Conservation (phyloP, 106 monocot genomes). For the Dioscorea alata region DNA sequence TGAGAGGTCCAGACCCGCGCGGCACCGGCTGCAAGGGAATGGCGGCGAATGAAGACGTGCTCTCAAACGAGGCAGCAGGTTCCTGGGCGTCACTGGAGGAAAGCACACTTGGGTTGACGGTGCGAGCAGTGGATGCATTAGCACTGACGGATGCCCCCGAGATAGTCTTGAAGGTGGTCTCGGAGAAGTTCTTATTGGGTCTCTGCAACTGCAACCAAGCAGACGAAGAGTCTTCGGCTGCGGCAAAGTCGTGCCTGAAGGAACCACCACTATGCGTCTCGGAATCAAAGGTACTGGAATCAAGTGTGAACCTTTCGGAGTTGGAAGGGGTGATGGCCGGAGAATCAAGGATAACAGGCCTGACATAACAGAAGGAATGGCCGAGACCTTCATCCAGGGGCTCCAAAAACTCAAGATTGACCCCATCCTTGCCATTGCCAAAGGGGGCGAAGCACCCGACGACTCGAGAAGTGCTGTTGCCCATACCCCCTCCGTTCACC, state of each 20-base stretch:
- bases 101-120: constrained; percentile 40
- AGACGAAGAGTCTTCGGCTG: too few relatives aligned
- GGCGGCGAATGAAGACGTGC: constrained; percentile 88
- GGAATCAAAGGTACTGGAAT: constrained; percentile 77
- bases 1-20: constrained; percentile 82
- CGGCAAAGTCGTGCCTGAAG: constrained; percentile 62
- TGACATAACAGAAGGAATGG: constrained; percentile 96
- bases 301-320: constrained; percentile 82
- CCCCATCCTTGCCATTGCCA: constrained; percentile 46
- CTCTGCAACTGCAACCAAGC: constrained; percentile 18
- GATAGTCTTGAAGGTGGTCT: constrained; percentile 87
- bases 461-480: constrained; percentile 87
- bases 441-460: constrained; percentile 77
- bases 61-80: constrained; percentile 90
- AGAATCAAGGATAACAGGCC: constrained; percentile 71
- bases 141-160: constrained; percentile 99
- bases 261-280: constrained; percentile 78
- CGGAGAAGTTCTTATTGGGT: constrained; percentile 35
- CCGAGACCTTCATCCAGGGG: constrained; percentile 94
- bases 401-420: constrained; percentile 84
- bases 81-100: constrained; percentile 47
- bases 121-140: constrained; percentile 78
- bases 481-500: constrained; percentile 31
- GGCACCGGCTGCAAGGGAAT: constrained; percentile 92
- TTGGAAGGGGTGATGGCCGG: constrained; percentile 86